Evolutionary conservation across 1,139 yeast genomes (phyloP).

Genomic region (Suhomyces choctaworum): DNA sequence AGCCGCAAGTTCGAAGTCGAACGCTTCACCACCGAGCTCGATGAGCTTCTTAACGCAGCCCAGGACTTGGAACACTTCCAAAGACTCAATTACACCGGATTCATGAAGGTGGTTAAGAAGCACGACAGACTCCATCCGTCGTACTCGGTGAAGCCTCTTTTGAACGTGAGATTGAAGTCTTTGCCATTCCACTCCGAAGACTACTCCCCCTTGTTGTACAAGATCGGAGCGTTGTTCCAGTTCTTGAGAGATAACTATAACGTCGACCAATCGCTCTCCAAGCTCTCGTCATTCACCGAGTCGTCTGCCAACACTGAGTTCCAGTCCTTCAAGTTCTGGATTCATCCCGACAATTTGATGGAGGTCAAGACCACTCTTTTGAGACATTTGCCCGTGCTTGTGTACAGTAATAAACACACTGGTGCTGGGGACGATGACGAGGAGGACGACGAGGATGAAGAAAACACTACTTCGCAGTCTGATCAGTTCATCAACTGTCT

Average conservation of each 20-base stretch:
- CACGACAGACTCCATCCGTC: slow-evolving; percentile 88
- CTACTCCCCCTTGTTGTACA: slow-evolving; percentile 85
- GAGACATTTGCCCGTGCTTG: slow-evolving; percentile 89
- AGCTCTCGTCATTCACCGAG: slow-evolving; percentile 49
- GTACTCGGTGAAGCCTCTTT: slow-evolving; percentile 83
- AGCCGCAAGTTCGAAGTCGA: slow-evolving; percentile 50
- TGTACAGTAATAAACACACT: slow-evolving; percentile 53
- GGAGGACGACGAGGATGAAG: slow-evolving; percentile 24
- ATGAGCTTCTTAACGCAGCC: slow-evolving; percentile 69
- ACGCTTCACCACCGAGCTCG: slow-evolving; percentile 64
- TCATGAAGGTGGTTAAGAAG: slow-evolving; percentile 89
- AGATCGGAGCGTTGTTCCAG: slow-evolving; percentile 78
- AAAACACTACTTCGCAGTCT: slow-evolving; percentile 22
- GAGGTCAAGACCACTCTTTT: slow-evolving; percentile 92
- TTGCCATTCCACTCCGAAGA: slow-evolving; percentile 95
- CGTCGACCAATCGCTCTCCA: slow-evolving; percentile 41
- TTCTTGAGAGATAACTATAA: slow-evolving; percentile 69
- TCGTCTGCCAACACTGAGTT: slow-evolving; percentile 55
- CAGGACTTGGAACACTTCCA: slow-evolving; percentile 89
- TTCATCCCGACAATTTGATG: slow-evolving; percentile 94
- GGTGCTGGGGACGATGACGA: slow-evolving; percentile 28
- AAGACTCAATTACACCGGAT: slow-evolving; percentile 90
- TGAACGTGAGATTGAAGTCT: slow-evolving; percentile 82
- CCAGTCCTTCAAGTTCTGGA: slow-evolving; percentile 89
- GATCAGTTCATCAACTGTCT: slow-evolving; percentile 86